Evolutionary conservation across 495 filamentous ascomycete genomes (phyloP), one percentile per base, ranked within the genome.

Genomic region (Podospora bellae-mahoneyi): DNA sequence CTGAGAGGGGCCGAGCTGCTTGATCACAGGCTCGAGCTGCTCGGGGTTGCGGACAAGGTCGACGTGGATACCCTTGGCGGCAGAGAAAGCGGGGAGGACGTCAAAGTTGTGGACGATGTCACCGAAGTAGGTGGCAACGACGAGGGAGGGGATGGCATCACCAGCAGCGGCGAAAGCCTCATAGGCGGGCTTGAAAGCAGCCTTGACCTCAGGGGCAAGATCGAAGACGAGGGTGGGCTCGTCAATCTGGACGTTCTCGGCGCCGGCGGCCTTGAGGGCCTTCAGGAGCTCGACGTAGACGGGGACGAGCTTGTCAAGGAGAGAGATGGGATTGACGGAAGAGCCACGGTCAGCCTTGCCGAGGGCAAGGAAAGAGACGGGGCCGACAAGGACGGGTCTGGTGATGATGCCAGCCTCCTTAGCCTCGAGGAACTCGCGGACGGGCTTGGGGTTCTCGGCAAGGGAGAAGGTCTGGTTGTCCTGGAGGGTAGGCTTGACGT

Each of bases 61-160:
- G 71, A 98, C 79, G 84, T 99, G 95, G 74, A 99, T 83, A 75
- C 86, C 94, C 78, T 96, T 86, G 70, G 93, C 78, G 70, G 82
- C 85, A 73, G 90, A 54, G 62, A 77, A 77, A 27, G 75, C 86
- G 71, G 90, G 84, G 72, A 99, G 81, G 74, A 93, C 87, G 71
- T 96, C 92, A 72, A 97, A 88, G 89, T 99, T 99, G 89, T 99
- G 95, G 72, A 97, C 91, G 70, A 99, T 93, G 81, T 99, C 95
- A 83, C 95, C 95, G 78, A 99, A 99, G 88, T 98, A 99, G 74
- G 96, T 99, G 76, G 96, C 89, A 66, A 98, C 83, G 71, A 91
- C 84, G 61, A 98, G 78, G 75, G 91, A 86, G 71, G 96, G 95
- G 77, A 90, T 89, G 75, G 88, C 88, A 80, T 78, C 83, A 77